phyloP scores from a whole-genome alignment of 2,329 filamentous ascomycete genomes.

The Thyridium curvatum region DNA sequence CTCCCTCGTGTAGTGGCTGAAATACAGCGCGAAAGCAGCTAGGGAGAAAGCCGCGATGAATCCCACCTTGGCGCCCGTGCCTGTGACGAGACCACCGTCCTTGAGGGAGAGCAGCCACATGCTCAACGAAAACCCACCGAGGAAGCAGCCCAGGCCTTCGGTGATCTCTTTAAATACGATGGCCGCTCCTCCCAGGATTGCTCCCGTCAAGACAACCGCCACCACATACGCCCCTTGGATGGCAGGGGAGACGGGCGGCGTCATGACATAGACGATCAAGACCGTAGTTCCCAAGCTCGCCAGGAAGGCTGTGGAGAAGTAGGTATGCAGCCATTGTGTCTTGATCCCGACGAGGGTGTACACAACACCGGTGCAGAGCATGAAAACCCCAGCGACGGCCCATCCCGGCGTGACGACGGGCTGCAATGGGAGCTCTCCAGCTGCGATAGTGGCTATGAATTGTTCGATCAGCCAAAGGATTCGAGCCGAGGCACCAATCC shows the following conservation, averaged over 20 bases:
- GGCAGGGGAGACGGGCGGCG: slow-evolving; percentile 64
- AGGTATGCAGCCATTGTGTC: slow-evolving; percentile 72
- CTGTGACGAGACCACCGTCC: slow-evolving; percentile 65
- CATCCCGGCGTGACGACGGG: slow-evolving; percentile 76
- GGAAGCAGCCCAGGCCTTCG: slow-evolving; percentile 72
- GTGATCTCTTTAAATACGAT: slow-evolving; percentile 80
- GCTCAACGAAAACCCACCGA: slow-evolving; percentile 77
- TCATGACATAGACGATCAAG: slow-evolving; percentile 85
- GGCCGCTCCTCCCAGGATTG: slow-evolving; percentile 66
- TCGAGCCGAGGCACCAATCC: not conserved
- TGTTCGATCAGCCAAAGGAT: not conserved
- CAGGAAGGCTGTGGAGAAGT: slow-evolving; percentile 71
- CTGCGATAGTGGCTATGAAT: slow-evolving; percentile 35
- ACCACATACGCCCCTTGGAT: slow-evolving; percentile 85
- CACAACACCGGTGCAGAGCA: slow-evolving; percentile 65
- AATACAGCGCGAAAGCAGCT: slow-evolving; percentile 66
- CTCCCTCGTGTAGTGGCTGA: slow-evolving; percentile 69
- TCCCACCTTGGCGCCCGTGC: slow-evolving; percentile 56
- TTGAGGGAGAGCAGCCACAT: slow-evolving; percentile 87
- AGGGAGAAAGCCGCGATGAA: slow-evolving; percentile 71
- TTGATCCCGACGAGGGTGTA: slow-evolving; percentile 78
- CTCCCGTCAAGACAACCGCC: slow-evolving; percentile 65
- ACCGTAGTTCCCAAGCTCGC: slow-evolving; percentile 69
- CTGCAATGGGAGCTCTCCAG: slow-evolving; percentile 59
- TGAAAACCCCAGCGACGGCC: slow-evolving; percentile 69